phyloP scores from a whole-genome alignment of 257 asterid species.

The Solanum sejunctum region DNA sequence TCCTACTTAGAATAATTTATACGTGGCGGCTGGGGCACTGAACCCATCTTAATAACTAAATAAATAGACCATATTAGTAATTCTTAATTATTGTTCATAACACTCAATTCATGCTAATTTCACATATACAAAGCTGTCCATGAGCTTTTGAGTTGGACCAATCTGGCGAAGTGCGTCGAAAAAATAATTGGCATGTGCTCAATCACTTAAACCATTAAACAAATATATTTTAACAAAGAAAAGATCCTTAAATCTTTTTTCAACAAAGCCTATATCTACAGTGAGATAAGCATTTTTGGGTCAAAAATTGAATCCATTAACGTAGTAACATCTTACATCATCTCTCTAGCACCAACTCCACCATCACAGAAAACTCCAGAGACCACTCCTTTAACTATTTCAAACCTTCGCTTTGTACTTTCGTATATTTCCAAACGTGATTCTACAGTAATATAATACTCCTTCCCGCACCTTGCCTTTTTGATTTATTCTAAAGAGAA shows the following conservation, averaged over 20 bases:
- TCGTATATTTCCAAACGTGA: background rate
- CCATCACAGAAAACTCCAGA: background rate
- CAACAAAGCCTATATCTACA: background rate
- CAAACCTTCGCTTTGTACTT: background rate
- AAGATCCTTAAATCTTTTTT: background rate
- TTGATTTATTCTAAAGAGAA: no score
- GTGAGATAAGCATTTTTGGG: background rate
- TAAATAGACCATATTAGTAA: background rate
- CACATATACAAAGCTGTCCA: no score
- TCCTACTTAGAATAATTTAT: no score
- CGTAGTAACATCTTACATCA: background rate
- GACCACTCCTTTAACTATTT: background rate
- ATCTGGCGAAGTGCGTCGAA: background rate
- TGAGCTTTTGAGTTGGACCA: no score
- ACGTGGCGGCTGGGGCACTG: no score
- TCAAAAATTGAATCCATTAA: background rate
- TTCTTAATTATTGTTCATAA: background rate
- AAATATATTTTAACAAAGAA: background rate
- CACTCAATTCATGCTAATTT: no score
- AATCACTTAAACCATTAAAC: background rate
- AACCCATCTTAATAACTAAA: background rate
- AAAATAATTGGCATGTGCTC: no score
- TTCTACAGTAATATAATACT: no score
- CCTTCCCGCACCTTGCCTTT: no score
- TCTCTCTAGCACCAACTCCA: background rate